Evolutionary conservation across 441 rosid species (phyloP).

Genomic region (Geranium incanum): DNA sequence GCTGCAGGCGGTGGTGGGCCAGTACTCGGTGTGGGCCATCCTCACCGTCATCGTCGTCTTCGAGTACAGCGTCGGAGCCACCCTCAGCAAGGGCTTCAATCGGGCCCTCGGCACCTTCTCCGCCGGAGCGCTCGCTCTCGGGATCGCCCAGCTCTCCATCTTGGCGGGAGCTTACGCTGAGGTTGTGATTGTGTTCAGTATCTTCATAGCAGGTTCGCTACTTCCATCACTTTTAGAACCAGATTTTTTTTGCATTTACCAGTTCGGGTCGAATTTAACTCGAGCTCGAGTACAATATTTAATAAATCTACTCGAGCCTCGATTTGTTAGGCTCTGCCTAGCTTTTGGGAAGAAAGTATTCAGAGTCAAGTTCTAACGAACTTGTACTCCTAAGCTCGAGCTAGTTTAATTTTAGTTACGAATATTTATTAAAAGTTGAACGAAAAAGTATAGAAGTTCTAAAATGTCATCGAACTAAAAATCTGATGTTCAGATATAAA

Average conservation of each 20-base stretch:
- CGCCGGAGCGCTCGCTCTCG: slow-evolving; percentile 77
- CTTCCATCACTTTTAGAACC: background rate
- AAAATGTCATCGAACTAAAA: too few species aligned
- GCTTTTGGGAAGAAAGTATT: background rate
- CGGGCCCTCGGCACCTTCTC: slow-evolving; percentile 77
- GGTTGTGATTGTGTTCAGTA: slow-evolving; percentile 46
- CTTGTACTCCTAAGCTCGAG: too few species aligned
- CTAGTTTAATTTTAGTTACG: too few species aligned
- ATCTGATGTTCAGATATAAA: too few species aligned
- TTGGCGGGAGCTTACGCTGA: slow-evolving; percentile 51
- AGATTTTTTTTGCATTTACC: too few species aligned
- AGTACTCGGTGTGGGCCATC: slow-evolving; percentile 84
- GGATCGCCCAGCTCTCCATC: slow-evolving; percentile 57
- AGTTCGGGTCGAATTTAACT: background rate
- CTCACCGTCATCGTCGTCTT: slow-evolving; percentile 87
- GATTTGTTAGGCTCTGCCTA: background rate
- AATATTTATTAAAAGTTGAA: too few species aligned
- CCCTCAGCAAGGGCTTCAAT: slow-evolving; percentile 71
- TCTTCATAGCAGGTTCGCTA: slow-evolving; percentile 63
- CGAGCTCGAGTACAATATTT: too few species aligned
- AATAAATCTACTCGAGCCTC: background rate
- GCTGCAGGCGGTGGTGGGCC: slow-evolving; percentile 33
- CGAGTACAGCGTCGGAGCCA: slow-evolving; percentile 58
- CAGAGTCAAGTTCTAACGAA: too few species aligned
- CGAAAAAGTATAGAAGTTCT: too few species aligned